Conservation (phyloP, 2,329 filamentous ascomycete genomes). For the Alternaria solani region DNA sequence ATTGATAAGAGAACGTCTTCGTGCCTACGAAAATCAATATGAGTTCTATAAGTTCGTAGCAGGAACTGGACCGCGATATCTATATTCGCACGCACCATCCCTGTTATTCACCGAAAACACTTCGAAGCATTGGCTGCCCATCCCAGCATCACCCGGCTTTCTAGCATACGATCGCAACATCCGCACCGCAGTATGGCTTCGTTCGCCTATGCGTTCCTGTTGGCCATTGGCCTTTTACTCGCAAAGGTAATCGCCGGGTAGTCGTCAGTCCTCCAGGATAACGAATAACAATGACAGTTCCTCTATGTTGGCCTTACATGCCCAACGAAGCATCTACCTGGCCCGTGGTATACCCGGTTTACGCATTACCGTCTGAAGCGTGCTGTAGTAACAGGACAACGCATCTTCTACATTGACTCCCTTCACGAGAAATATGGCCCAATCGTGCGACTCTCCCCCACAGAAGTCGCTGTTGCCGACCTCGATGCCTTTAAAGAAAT, state of each 20-base stretch:
- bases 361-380: constrained; percentile 49
- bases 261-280: background rate
- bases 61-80: too few species aligned
- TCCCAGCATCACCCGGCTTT: too few species aligned
- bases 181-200: background rate
- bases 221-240: background rate
- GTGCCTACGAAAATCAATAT: background rate
- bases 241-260: constrained; percentile 2
- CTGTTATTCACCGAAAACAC: background rate
- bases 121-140: too few species aligned
- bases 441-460: constrained; percentile 42
- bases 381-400: constrained; percentile 48
- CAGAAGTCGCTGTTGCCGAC: constrained; percentile 43
- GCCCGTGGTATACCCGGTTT: constrained; percentile 45
- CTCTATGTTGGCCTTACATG: constrained; percentile 36
- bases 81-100: too few species aligned
- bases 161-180: too few species aligned
- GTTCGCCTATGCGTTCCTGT: background rate
- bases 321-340: constrained; percentile 37
- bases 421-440: constrained; percentile 48
- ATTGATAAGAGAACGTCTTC: background rate
- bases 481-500: constrained; percentile 41
- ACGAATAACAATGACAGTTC: constrained; percentile 21
- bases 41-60: too few species aligned
- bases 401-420: constrained; percentile 51